Percentiles rank a stretch among this genome's conserved stretches.
These are phyloP conservation scores for Nitzschia inconspicua DNA, from an alignment of 108 stramenopile species.

Conservation along the genomic window DNA sequence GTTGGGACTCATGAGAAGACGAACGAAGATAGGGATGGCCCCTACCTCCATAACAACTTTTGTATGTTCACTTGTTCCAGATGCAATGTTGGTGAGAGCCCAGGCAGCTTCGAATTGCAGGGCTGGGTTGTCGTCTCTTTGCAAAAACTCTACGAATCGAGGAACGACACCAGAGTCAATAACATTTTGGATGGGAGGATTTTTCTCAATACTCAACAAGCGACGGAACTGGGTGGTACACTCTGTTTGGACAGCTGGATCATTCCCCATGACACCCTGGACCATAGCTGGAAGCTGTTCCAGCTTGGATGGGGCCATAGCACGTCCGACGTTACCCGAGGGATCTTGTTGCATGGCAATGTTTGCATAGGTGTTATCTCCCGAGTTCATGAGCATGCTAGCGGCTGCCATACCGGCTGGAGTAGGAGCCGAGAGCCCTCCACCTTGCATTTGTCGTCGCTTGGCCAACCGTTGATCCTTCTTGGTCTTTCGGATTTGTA, in stretches of 20 bases:
- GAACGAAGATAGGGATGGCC: slow-evolving; percentile 97
- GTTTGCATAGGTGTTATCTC: slow-evolving; percentile 49
- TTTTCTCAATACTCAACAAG: slow-evolving; percentile 93
- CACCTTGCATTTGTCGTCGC: slow-evolving; percentile 80
- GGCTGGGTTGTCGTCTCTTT: slow-evolving; percentile 88
- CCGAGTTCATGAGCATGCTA: slow-evolving; percentile 67
- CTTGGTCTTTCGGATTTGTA: slow-evolving; percentile 97
- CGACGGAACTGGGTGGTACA: slow-evolving; percentile 95
- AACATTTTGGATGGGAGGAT: slow-evolving; percentile 98
- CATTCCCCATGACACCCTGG: slow-evolving; percentile 84
- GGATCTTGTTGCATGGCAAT: slow-evolving; percentile 27
- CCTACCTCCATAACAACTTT: slow-evolving; percentile 96
- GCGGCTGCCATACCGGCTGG: slow-evolving; percentile 76
- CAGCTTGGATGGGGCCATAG: slow-evolving; percentile 45
- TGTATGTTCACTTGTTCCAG: slow-evolving; percentile 96
- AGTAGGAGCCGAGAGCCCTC: slow-evolving; percentile 39
- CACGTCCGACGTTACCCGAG: slow-evolving; percentile 6
- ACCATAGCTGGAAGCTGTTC: slow-evolving; percentile 91
- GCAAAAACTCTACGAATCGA: slow-evolving; percentile 94
- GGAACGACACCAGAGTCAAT: slow-evolving; percentile 96
- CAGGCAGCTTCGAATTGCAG: slow-evolving; percentile 99
- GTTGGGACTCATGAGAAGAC: slow-evolving; percentile 86
- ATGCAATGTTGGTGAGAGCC: slow-evolving; percentile 99
- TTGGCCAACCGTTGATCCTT: slow-evolving; percentile 95
- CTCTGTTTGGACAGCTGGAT: slow-evolving; percentile 80